These are phyloP conservation scores for Trypanosoma congolense DNA, from an alignment of 208 protist species.

Conservation along the genomic window DNA sequence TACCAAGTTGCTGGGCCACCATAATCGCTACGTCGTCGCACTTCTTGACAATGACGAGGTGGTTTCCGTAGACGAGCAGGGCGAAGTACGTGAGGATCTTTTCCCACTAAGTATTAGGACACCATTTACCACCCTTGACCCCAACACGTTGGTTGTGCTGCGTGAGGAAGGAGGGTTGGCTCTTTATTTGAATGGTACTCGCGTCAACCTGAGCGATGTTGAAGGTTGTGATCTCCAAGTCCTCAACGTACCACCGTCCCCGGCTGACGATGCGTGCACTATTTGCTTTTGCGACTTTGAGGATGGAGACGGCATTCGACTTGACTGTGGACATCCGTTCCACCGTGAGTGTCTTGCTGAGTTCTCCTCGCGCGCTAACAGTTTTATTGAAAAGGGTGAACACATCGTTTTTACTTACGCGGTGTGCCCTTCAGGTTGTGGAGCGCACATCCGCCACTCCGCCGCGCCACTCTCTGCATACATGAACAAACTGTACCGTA, in stretches of 20 bases:
- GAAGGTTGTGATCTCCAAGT: not conserved
- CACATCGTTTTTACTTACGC: constrained; percentile 83
- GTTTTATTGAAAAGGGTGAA: constrained; percentile 60
- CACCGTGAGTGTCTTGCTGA: constrained; percentile 73
- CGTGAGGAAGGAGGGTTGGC: constrained; percentile 1
- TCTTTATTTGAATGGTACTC: constrained; percentile 8
- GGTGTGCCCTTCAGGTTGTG: constrained; percentile 79
- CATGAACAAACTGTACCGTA: constrained; percentile 34
- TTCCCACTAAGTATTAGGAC: constrained; percentile 8
- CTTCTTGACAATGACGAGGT: constrained; percentile 10
- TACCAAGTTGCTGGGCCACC: constrained; percentile 32
- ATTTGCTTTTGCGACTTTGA: constrained; percentile 84
- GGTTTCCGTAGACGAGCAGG: constrained; percentile 19
- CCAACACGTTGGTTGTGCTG: constrained; percentile 2
- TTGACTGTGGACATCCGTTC: constrained; percentile 84
- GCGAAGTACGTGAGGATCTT: constrained; percentile 8
- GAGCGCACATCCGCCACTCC: constrained; percentile 62
- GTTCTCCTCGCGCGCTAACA: constrained; percentile 62
- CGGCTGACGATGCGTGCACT: constrained; percentile 37
- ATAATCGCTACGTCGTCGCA: constrained; percentile 21
- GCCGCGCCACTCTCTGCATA: constrained; percentile 32
- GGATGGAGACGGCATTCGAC: constrained; percentile 52
- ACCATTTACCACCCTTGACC: constrained; percentile 14
- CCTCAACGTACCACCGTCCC: constrained; percentile 6
- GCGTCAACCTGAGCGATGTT: not conserved